Conservation (phyloP, 306 rosid species). For the Argentina anserina region DNA sequence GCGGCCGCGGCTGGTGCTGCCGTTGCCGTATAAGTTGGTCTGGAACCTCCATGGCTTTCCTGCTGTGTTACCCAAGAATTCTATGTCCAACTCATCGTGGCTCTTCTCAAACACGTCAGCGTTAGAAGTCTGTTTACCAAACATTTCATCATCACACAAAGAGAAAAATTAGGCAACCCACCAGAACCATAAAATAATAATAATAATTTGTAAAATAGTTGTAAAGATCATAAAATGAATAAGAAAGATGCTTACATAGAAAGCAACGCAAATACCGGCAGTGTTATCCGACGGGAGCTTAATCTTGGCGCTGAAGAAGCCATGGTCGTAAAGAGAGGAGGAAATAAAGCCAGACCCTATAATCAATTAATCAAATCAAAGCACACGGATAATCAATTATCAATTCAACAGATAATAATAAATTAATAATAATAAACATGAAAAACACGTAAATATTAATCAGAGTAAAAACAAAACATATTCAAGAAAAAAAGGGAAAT, state of each 20-base stretch:
- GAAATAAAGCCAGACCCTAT: slow-evolving; percentile 90
- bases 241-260: slow-evolving; percentile 48
- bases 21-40: slow-evolving; percentile 88
- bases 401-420: neutral
- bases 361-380: neutral
- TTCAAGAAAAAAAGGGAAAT: neutral
- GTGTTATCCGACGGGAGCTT: slow-evolving; percentile 84
- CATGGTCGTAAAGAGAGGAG: slow-evolving; percentile 70
- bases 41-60: slow-evolving; percentile 97
- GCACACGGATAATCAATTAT: neutral
- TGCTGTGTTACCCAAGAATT: slow-evolving; percentile 72
- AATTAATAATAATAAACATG: neutral
- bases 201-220: neutral
- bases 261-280: slow-evolving; percentile 88
- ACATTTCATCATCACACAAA: neutral
- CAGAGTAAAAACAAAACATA: neutral
- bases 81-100: slow-evolving; percentile 93
- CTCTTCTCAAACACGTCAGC: slow-evolving; percentile 77
- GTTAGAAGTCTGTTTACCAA: slow-evolving; percentile 63
- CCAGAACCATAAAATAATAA: neutral
- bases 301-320: slow-evolving; percentile 88
- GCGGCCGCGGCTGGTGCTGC: slow-evolving; percentile 86
- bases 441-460: neutral
- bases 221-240: neutral
- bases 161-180: slow-evolving; percentile 10